A percentile compares a stretch with the other conserved stretches of the same genome.
These are phyloP conservation scores for Solanum paucissectum DNA, from an alignment of 257 asterid species.

Conservation along the genomic window DNA sequence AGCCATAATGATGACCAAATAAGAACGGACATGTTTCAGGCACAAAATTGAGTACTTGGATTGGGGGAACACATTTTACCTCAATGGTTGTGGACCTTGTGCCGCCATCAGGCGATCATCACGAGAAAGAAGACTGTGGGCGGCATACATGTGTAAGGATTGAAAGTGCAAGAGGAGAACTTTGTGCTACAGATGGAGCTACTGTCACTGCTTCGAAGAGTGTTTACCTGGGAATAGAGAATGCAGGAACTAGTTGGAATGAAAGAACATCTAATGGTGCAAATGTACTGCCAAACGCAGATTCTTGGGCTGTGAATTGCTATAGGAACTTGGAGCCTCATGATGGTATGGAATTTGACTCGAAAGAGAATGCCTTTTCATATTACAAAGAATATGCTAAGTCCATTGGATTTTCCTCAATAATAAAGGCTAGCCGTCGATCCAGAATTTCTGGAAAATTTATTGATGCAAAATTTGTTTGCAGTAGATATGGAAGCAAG, in stretches of 20 bases:
- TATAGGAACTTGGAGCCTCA: slow-evolving; percentile 14
- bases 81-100: slow-evolving; percentile 20
- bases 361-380: slow-evolving; percentile 44
- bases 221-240: background rate
- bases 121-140: slow-evolving; percentile 1
- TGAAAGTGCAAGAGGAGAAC: background rate
- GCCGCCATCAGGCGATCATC: slow-evolving; percentile 10
- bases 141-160: background rate
- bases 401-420: slow-evolving; percentile 31
- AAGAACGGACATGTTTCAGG: background rate
- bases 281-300: slow-evolving; percentile 1
- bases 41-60: background rate
- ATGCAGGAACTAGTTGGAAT: background rate
- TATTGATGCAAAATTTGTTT: slow-evolving; percentile 48
- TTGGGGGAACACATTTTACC: background rate
- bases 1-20: background rate
- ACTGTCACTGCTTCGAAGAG: background rate
- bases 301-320: slow-evolving; percentile 3
- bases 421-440: slow-evolving; percentile 47
- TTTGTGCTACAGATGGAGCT: slow-evolving; percentile 8
- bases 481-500: slow-evolving; percentile 37
- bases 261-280: background rate
- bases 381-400: slow-evolving; percentile 34
- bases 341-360: slow-evolving; percentile 38
- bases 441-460: slow-evolving; percentile 45